Evolutionary conservation across 2,329 filamentous ascomycete genomes (phyloP).

Genomic region (Fusarium irregulare): DNA sequence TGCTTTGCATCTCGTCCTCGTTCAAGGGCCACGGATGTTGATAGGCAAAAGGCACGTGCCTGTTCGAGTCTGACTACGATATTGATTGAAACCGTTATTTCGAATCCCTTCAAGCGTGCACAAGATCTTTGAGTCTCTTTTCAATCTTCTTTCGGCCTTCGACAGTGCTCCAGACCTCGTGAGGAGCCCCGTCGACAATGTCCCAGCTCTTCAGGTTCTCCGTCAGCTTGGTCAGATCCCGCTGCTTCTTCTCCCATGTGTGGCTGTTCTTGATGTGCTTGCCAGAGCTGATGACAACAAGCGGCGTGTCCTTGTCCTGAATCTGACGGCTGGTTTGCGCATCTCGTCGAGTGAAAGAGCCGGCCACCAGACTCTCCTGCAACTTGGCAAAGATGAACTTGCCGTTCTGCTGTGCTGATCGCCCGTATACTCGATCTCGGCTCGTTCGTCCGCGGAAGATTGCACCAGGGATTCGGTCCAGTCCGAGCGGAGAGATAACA

Average conservation of each 20-base stretch:
- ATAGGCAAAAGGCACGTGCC: slow-evolving; percentile 20
- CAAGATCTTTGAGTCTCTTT: slow-evolving; percentile 78
- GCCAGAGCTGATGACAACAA: slow-evolving; percentile 87
- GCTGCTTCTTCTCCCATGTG: slow-evolving; percentile 86
- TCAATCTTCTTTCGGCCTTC: slow-evolving; percentile 82
- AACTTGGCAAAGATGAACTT: slow-evolving; percentile 91
- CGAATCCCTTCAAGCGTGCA: slow-evolving; percentile 52
- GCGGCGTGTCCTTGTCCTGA: slow-evolving; percentile 77
- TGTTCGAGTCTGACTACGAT: background rate
- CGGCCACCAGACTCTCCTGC: slow-evolving; percentile 90
- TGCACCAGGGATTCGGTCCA: slow-evolving; percentile 83
- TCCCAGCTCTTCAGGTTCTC: slow-evolving; percentile 85
- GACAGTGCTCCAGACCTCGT: slow-evolving; percentile 83
- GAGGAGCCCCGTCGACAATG: slow-evolving; percentile 83
- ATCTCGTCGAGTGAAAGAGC: slow-evolving; percentile 85
- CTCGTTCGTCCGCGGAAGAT: slow-evolving; percentile 83
- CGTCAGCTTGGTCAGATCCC: slow-evolving; percentile 84
- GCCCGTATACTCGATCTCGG: slow-evolving; percentile 86
- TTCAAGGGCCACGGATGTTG: slow-evolving; percentile 1
- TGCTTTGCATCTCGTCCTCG: slow-evolving; percentile 6
- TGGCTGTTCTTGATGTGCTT: slow-evolving; percentile 72
- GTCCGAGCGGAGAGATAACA: slow-evolving; percentile 84
- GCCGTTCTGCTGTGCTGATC: slow-evolving; percentile 79
- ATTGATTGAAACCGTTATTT: background rate
- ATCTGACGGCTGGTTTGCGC: slow-evolving; percentile 82